A percentile compares a stretch with the other conserved stretches of the same genome.
Conservation (phyloP, 495 filamentous ascomycete species). For the Friedmanniomyces endolithicus region DNA sequence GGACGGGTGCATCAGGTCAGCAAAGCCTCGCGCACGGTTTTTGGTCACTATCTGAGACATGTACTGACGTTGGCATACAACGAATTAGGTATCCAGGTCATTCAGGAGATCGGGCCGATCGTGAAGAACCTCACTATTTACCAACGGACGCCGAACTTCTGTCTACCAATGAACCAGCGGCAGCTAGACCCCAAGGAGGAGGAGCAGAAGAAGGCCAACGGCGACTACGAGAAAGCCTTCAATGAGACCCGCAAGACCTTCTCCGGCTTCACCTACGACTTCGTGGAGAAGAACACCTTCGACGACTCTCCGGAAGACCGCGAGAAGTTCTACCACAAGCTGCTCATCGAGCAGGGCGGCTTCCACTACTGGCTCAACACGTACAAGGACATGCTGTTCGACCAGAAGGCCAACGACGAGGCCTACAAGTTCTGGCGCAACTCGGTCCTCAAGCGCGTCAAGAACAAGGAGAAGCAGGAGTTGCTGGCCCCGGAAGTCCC, state of each 20-base stretch:
- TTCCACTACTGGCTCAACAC: slow-evolving; percentile 39
- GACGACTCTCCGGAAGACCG: slow-evolving; percentile 38
- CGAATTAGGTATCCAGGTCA: slow-evolving; percentile 35
- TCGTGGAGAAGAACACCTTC: slow-evolving; percentile 32
- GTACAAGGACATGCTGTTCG: slow-evolving; percentile 40
- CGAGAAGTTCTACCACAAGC: slow-evolving; percentile 35
- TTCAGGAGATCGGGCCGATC: slow-evolving; percentile 33
- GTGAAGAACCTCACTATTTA: slow-evolving; percentile 37
- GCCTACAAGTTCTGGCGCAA: slow-evolving; percentile 47
- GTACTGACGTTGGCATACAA: no score
- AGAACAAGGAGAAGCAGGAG: slow-evolving; percentile 36
- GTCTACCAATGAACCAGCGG: slow-evolving; percentile 24
- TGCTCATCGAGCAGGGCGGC: slow-evolving; percentile 37
- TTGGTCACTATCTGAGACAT: no score
- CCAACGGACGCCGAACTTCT: slow-evolving; percentile 31
- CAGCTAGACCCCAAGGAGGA: slow-evolving; percentile 17
- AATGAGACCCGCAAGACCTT: slow-evolving; percentile 27
- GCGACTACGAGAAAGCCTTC: slow-evolving; percentile 13
- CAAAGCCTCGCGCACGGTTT: no score
- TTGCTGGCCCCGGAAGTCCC: slow-evolving; percentile 41
- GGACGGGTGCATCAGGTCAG: slow-evolving; percentile 37
- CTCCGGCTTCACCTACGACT: slow-evolving; percentile 36
- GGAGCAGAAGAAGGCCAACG: slow-evolving; percentile 14
- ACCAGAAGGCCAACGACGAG: slow-evolving; percentile 34
- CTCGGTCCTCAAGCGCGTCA: slow-evolving; percentile 38